Base-by-base conservation (phyloP, 768 basidiomycete species). In the Lepiota venenata region DNA sequence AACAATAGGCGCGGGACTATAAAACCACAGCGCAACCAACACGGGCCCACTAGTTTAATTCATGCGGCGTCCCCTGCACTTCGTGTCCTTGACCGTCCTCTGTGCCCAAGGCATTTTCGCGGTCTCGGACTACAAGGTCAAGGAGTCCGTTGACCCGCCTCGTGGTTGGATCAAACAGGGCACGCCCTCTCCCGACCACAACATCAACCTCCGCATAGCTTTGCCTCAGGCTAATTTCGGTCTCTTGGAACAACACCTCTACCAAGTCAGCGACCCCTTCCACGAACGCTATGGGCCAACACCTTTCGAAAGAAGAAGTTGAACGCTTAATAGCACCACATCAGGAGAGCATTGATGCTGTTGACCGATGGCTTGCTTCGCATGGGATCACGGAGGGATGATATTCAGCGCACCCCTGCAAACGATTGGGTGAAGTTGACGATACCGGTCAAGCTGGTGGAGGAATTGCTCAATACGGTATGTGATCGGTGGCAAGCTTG, bases 401-500 rank as follows among this genome's bases (percentile, higher is more conserved):
- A 76, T 51, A 58, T 82, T 20, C 56, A 64, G 45, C 78, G 79
- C 10, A 86, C 87, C 12, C 71, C 83, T 8, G 84, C 82, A 0
- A 70, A 75, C 20, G 87, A 89, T 58, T 91, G 85, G 88, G 69
- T 89, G 9, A 81, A 76, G 1, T 61, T 88, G 50, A 76, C 61
- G n/a, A 70, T 88, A 12, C 79, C 86, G 0, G 74, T 90, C 25
- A 52, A 67, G 36, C 58, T 80, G 15, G 86, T 78, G 0, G 87
- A 90, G 65, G 69, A 79, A 57, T 86, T 91, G 84, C 74, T 91
- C 22, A 69, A 81, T 61, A 86, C 88, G 67, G 66, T 68, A 47
- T 58, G 58, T 45, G 25, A 45, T 46, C 35, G 32, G 21, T 16
- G 20, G 36, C 8, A 37, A 5, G 11, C 7, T 43, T 9, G 15